Conservation (phyloP, 345 rosid genomes). For the Citrus sinensis region DVS_A1.0 CM039163.1:338501-339000, state of each 20-base stretch:
- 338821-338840: no score
- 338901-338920: background rate
- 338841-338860: background rate
- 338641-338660: no score
- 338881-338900: background rate
- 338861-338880: constrained; percentile 15
- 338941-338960: background rate
- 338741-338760: background rate
- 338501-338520: no score
- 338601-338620: no score
- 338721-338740: background rate
- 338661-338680: no score
- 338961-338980: background rate
- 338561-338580: no score
- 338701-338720: no score
- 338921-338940: background rate
- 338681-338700: no score
- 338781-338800: background rate
- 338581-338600: no score
- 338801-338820: background rate
- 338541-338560: no score
- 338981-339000: background rate
- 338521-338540: no score
- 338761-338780: background rate
- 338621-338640: no score